Percentiles rank a stretch among this genome's conserved stretches.
Conservation (phyloP, 345 rosid species). For the Hibiscus syriacus region DNA sequence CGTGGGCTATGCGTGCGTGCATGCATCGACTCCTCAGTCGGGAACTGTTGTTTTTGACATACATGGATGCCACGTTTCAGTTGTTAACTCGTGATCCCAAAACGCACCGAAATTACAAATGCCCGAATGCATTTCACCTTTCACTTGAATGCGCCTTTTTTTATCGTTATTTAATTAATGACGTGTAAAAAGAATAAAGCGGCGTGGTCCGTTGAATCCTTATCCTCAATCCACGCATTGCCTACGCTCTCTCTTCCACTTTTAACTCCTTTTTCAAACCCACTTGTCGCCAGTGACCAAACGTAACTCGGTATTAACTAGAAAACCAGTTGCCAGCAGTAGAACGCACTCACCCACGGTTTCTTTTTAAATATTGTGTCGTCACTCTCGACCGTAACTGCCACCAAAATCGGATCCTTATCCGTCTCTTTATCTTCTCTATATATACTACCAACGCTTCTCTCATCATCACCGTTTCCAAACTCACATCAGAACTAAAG, state of each 20-base stretch:
- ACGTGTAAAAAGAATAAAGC: too few relatives aligned
- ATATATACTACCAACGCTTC: not conserved
- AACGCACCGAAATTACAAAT: not conserved
- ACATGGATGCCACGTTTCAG: not conserved
- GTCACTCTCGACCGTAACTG: not conserved
- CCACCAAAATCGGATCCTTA: not conserved
- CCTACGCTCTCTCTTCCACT: not conserved
- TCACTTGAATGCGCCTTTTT: not conserved
- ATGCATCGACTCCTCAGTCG: not conserved
- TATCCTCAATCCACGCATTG: not conserved
- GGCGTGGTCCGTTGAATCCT: too few relatives aligned
- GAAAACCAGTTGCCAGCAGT: conserved; percentile 6
- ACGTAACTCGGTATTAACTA: not conserved
- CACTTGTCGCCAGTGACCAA: too few relatives aligned
- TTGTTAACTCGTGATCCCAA: not conserved
- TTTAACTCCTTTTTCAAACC: not conserved
- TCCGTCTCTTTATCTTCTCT: conserved; percentile 5
- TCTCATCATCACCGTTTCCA: not conserved
- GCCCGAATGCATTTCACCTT: not conserved
- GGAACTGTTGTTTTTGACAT: not conserved
- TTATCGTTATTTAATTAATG: too few relatives aligned
- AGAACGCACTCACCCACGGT: conserved; percentile 23
- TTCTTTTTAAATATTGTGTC: not conserved
- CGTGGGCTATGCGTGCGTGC: not conserved
- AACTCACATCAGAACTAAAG: not conserved